Evolutionary conservation across 306 rosid genomes (phyloP).

Genomic region (Lotus japonicus): DNA sequence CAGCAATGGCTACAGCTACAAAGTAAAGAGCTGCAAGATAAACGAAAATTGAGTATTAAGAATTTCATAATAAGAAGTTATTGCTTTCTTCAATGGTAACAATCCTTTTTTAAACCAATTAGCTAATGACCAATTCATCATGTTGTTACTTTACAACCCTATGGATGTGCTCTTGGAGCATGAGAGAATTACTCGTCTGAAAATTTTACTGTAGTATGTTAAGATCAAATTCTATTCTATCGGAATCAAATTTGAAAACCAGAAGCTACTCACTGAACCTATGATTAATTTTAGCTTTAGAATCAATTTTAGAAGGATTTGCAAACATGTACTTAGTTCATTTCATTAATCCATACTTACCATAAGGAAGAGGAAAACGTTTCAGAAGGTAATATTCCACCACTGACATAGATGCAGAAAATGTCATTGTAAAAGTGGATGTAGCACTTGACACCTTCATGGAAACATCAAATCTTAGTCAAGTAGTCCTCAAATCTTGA

Average conservation of each 20-base stretch:
- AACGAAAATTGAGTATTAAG: not conserved
- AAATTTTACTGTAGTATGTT: too few species aligned
- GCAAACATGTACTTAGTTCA: not conserved
- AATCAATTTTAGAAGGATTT: too few species aligned
- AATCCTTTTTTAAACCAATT: not conserved
- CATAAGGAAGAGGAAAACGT: slow-evolving; percentile 68
- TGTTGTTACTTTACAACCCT: not conserved
- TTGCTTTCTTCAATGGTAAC: not conserved
- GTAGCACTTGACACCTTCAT: slow-evolving; percentile 72
- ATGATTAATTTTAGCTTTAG: too few species aligned
- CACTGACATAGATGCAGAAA: slow-evolving; percentile 80
- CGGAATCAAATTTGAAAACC: too few species aligned
- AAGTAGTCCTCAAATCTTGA: not conserved
- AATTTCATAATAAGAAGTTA: not conserved
- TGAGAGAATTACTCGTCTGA: too few species aligned
- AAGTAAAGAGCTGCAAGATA: slow-evolving; percentile 57
- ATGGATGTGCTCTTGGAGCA: not conserved
- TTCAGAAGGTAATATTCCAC: slow-evolving; percentile 69
- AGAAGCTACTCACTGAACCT: too few species aligned
- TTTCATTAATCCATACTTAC: slow-evolving; percentile 23
- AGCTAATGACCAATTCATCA: not conserved
- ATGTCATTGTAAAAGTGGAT: slow-evolving; percentile 71
- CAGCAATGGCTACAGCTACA: slow-evolving; percentile 49
- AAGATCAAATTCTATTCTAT: too few species aligned
- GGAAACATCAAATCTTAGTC: not conserved